Evolutionary conservation across 257 asterid genomes (phyloP).

Genomic region (Leptodermis oblonga): DNA sequence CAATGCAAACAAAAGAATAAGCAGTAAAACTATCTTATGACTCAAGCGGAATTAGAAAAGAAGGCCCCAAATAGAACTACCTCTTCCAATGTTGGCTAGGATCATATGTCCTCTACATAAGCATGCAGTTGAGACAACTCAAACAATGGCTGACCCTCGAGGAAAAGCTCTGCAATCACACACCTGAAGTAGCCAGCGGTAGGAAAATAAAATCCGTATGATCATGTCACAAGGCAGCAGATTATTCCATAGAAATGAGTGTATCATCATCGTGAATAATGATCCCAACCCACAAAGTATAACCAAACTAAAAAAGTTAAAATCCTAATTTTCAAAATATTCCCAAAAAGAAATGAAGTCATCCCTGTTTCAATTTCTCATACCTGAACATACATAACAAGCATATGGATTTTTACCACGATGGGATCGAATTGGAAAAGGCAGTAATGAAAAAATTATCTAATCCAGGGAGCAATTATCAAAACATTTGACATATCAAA

Average conservation of each 20-base stretch:
- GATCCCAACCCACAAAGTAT: neutral
- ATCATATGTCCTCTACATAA: conserved; percentile 98
- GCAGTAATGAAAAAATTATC: too few species aligned
- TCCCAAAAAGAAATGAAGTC: neutral
- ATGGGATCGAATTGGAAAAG: too few species aligned
- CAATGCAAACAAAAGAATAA: neutral
- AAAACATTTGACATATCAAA: too few species aligned
- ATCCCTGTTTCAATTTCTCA: neutral
- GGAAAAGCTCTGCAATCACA: conserved; percentile 98
- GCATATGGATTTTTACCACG: too few species aligned
- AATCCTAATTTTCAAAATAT: neutral
- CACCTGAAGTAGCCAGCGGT: conserved; percentile 58
- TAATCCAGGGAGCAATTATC: too few species aligned
- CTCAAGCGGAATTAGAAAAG: neutral
- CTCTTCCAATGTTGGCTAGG: conserved; percentile 96
- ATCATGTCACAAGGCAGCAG: conserved; percentile 10
- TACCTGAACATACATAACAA: neutral
- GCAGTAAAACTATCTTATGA: neutral
- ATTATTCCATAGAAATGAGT: neutral
- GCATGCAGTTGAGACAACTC: conserved; percentile 97
- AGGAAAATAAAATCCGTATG: neutral
- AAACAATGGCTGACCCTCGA: conserved; percentile 96
- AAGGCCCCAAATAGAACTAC: conserved; percentile 26
- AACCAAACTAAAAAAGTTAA: neutral
- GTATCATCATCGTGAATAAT: too few species aligned